Base-by-base conservation (phyloP, 2,329 filamentous ascomycete genomes). In the Penicillium sp. region DNA sequence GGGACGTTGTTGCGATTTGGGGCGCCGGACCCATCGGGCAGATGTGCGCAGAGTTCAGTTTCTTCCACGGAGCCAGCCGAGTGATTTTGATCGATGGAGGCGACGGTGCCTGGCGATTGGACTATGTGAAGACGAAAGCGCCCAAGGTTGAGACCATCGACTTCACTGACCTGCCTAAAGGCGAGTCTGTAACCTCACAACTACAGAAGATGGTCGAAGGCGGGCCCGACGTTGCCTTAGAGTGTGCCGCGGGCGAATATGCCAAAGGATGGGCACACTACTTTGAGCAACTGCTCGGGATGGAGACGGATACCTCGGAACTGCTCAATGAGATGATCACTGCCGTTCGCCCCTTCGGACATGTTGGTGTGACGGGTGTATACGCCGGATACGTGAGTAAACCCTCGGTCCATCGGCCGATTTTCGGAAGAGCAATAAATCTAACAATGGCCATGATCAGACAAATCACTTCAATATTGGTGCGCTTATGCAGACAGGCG, bases 11-110 rank as follows among this genome's bases (percentile, higher is more conserved):
- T 1, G 90, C 89, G 32, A 85, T 95, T 56, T 96, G 90, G 84
- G 91, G 90, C n/a, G 89, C 87, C 0, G 91, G 91, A 0, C 91
- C 90, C 0, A 89, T 96, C 47, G 91, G 91, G 0, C 89, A 90
- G 49, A 95, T 93, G 75, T 84, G 81, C 2, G 88, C 86, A 1
- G 78, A 85, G 38, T 86, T 85, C 69, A 76, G 86, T 0, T 78
- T 90, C 52, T 74, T 84, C n/a, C 84, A 91, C 51, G 89, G 89
- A 8, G 91, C 91, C 0, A 81, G 76, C 42, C 82, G 88, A 57
- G 81, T 96, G 58, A 92, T 95, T 62, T 82, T 92, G 58, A 86
- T 96, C 61, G 91, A 96, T 67, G 83, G 82, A 4, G 89, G 84
- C 45, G 57, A 83, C 55, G 84, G 80, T 2, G 64, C 67, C 19